Evolutionary conservation across 306 rosid species (phyloP).

Genomic region (Dryas drummondii): DNA sequence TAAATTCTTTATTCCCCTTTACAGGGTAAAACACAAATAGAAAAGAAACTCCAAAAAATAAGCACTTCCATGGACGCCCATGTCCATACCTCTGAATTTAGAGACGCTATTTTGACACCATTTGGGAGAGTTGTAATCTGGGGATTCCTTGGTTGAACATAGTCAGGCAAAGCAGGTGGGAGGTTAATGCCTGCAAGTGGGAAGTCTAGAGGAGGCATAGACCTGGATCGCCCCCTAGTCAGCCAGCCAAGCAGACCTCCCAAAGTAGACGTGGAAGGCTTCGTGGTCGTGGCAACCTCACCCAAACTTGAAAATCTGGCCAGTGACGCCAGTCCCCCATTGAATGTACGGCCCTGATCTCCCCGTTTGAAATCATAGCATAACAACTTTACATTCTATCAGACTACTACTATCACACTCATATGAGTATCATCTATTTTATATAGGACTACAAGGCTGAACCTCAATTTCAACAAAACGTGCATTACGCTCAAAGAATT

Average conservation of each 20-base stretch:
- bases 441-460: not conserved
- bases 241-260: constrained; percentile 88
- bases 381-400: constrained; percentile 14
- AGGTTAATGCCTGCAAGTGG: constrained; percentile 64
- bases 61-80: not conserved
- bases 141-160: constrained; percentile 61
- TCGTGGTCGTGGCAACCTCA: constrained; percentile 43
- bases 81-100: constrained; percentile 54
- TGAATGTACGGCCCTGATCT: constrained; percentile 51
- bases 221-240: constrained; percentile 48
- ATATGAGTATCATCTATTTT: not conserved
- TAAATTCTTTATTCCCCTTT: not conserved
- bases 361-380: constrained; percentile 21
- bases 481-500: not conserved
- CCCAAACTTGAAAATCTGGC: constrained; percentile 73
- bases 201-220: constrained; percentile 60
- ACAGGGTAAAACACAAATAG: not conserved
- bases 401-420: not conserved
- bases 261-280: constrained; percentile 46
- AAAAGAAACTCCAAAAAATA: constrained; percentile 2
- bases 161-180: constrained; percentile 81
- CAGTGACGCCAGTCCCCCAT: constrained; percentile 37
- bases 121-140: constrained; percentile 71
- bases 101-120: constrained; percentile 82
- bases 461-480: not conserved